Conservation (phyloP, 164 flowering plant genomes). For the Tinospora cordifolia region DNA sequence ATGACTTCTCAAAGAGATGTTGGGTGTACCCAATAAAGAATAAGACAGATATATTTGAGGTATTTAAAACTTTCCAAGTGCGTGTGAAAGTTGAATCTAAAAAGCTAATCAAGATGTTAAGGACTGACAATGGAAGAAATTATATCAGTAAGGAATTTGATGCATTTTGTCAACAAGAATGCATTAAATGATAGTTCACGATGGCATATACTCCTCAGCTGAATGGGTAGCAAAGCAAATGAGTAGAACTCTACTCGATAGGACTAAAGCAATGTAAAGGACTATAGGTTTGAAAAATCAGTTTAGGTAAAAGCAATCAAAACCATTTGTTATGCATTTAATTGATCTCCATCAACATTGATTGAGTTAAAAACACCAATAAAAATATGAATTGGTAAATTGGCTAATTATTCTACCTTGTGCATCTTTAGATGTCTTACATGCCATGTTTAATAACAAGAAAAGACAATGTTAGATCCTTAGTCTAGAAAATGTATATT, state of each 20-base stretch:
- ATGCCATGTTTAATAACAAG: constrained; percentile 17
- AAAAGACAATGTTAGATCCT: constrained; percentile 22
- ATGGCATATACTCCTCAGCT: constrained; percentile 12
- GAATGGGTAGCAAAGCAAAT: background rate
- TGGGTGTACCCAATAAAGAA: constrained; percentile 13
- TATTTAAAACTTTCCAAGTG: constrained; percentile 12
- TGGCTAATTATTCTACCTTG: constrained; percentile 3
- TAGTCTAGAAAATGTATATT: constrained; percentile 17
- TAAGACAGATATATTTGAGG: constrained; percentile 8
- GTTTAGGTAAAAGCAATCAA: constrained; percentile 9
- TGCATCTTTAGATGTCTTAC: background rate
- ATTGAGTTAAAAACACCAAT: constrained; percentile 17
- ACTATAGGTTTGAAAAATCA: background rate
- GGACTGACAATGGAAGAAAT: constrained; percentile 14
- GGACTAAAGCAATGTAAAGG: constrained; percentile 13
- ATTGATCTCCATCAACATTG: constrained; percentile 12
- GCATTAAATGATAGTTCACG: background rate
- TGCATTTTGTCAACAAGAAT: constrained; percentile 8
- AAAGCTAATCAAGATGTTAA: constrained; percentile 8
- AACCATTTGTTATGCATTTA: constrained; percentile 9
- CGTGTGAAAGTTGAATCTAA: constrained; percentile 9
- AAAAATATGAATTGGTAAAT: constrained; percentile 12
- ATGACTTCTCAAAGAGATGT: too few species aligned
- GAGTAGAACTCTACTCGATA: constrained; percentile 15
- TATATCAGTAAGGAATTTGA: constrained; percentile 12